These are phyloP conservation scores for Cadophora sp. DNA, from an alignment of 2,329 filamentous ascomycete genomes.

Conservation along the genomic window DNA sequence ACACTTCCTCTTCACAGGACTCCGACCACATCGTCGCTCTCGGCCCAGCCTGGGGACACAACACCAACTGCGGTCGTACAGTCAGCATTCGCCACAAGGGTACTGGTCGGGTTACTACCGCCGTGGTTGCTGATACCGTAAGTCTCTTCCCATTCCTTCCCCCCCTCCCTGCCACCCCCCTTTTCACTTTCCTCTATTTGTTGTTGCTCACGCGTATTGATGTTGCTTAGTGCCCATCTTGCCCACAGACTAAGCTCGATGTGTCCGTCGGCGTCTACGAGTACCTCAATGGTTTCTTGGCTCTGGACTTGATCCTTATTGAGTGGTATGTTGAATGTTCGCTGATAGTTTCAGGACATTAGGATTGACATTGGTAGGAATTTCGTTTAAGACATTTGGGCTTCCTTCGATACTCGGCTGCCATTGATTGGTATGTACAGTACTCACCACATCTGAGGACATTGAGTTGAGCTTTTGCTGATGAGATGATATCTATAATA, in stretches of 20 bases:
- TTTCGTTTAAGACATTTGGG: background rate
- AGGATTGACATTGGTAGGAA: background rate
- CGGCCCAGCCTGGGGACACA: conserved; percentile 9
- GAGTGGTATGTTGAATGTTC: conserved; percentile 1
- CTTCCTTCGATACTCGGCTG: background rate
- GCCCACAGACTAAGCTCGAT: conserved; percentile 3
- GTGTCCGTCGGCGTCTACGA: background rate
- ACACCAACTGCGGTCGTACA: conserved; percentile 3
- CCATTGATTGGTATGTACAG: background rate
- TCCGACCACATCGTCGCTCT: conserved; percentile 11
- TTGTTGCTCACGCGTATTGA: too few relatives aligned
- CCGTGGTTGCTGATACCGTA: conserved; percentile 13
- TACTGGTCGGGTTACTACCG: background rate
- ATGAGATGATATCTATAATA: background rate
- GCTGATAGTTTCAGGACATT: background rate
- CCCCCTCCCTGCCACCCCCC: too few relatives aligned
- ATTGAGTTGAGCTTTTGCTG: background rate
- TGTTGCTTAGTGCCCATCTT: background rate
- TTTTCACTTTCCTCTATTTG: too few relatives aligned
- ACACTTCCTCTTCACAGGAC: background rate
- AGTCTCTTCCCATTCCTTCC: background rate
- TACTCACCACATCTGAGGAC: background rate
- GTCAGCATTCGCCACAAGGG: background rate
- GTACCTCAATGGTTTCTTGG: background rate
- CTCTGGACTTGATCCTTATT: background rate